Base-by-base conservation (phyloP, 2,329 filamentous ascomycete species). In the Phialemoniopsis sp. region DNA sequence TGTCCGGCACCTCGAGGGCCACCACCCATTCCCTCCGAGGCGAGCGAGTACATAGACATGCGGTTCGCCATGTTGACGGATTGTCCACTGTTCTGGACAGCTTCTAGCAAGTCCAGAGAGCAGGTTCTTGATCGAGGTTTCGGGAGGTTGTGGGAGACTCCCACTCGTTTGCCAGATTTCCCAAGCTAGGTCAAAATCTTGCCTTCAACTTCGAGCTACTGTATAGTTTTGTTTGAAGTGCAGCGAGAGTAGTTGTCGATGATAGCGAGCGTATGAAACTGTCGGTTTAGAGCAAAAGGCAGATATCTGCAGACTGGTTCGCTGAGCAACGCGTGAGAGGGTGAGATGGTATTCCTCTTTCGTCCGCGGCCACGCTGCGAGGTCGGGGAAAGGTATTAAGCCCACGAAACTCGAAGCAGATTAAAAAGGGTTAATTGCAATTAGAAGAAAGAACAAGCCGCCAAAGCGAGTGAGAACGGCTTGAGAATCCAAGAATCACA, bases 31-130 rank as follows among this genome's bases (percentile, higher is more conserved):
- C 82, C 80, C 47, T 85, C 79, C 49, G 80, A 83, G 51, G 70
- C 72, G 56, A 80, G 69, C 49, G 81, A 85, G 57, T 82, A 85
- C 72, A 83, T 80, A 49, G 82, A 85, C 73, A 80, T 77, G 56
- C 78, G 72, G 62, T 73, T 78, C 49, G 79, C 69, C 79, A 83
- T 82, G 57, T 41, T 64, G 60, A 38, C 52, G 43, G 40, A 39
- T 43, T 43, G 42, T 58, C 58, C 60, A 67, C 62, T 51, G 43
- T 39, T 45, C 40, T 46, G 17, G 33, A 18, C 33, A 26, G 26
- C 8, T 30, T 15, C 28, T 8, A 10, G 29, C 9, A 15, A 15
- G 4, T 8, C 9, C 21, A 36, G 34, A 26, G 21, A 26, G 21
- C 21, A 26, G 21, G 6, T 10, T 26, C 6, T 26, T 26, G 21